Base-by-base conservation (phyloP, 179 eudicot species). In the Nepenthes alata region DNA sequence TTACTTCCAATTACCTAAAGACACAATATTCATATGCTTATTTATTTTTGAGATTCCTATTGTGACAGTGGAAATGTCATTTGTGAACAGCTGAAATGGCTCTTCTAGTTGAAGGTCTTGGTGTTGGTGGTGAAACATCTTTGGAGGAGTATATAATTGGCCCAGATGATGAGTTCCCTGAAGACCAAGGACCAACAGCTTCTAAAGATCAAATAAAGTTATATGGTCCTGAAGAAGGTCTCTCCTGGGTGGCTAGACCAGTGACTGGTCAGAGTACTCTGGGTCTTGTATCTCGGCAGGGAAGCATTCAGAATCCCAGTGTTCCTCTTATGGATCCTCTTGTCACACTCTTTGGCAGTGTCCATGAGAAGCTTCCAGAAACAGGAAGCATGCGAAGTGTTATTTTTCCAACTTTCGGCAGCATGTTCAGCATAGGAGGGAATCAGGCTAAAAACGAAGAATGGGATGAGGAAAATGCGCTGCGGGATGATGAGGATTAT, bases 71-170 rank as follows among this genome's bases (percentile, higher is more conserved):
- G 45, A 41, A 41, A 41, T 41, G 45, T 41, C 2, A 41, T 41
- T 52, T 6, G 16, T 52, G 14, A 60, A 67, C 85, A 88, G 96
- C 85, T 83, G 96, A 88, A 64, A 59, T 88, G 87, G 96, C 96
- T 72, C 66, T 88, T 60, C 78, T 88, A 64, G 87, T 88, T 66
- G 96, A 88, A 82, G 96, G 96, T 61, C 87, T 88, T 57, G 84
- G 69, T 53, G 84, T 85, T 56, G 89, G 93, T 47, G 77, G 71
- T 54, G 87, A 88, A 38, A 77, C 79, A 56, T 76, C 85, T 41
- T 76, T 85, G 39, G 93, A 88, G 63, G 89, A 85, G 67, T 88
- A 81, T 80, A 77, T 85, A 57, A 78, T 88, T 50, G 84, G 78
- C 72, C 85, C 96, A 37, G 89, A 75, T 54, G 66, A 74, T 61